Evolutionary conservation across 2,329 filamentous ascomycete species (phyloP).

Genomic region (Phaeosphaeriaceae sp.): DNA sequence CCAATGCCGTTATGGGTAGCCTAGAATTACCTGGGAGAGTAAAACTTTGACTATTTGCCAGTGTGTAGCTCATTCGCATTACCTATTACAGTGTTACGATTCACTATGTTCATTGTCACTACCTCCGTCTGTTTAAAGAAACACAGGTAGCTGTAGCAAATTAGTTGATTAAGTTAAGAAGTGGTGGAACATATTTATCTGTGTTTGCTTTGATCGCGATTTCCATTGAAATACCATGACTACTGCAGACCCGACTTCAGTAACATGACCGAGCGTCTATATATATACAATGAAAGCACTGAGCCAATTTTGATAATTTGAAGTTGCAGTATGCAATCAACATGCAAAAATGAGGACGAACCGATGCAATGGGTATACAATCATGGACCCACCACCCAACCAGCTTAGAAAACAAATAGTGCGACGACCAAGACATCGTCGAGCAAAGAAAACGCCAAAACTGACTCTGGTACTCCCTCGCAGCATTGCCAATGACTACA

Average conservation of each 20-base stretch:
- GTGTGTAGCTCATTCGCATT: too few species aligned
- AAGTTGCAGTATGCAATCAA: conserved; percentile 13
- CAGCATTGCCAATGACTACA: background rate
- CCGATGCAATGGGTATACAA: conserved; percentile 46
- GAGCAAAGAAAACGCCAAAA: conserved; percentile 24
- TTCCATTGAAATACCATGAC: conserved; percentile 5
- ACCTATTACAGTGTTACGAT: too few species aligned
- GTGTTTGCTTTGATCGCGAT: background rate
- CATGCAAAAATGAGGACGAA: conserved; percentile 19
- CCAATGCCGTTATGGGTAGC: too few species aligned
- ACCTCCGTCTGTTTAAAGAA: too few species aligned
- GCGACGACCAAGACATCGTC: conserved; percentile 11
- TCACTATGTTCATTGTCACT: too few species aligned
- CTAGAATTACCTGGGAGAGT: too few species aligned
- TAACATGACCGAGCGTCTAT: background rate
- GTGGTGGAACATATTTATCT: too few species aligned
- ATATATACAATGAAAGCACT: conserved; percentile 10
- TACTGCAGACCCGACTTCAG: background rate
- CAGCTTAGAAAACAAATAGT: conserved; percentile 16
- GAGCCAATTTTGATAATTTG: conserved; percentile 19
- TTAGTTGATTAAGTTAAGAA: too few species aligned
- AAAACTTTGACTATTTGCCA: too few species aligned
- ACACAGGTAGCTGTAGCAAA: too few species aligned
- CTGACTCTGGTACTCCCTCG: background rate
- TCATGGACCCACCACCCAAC: conserved; percentile 28